Conservation (phyloP, 768 basidiomycete species). For the Tylopilus vinaceipallidus region DNA sequence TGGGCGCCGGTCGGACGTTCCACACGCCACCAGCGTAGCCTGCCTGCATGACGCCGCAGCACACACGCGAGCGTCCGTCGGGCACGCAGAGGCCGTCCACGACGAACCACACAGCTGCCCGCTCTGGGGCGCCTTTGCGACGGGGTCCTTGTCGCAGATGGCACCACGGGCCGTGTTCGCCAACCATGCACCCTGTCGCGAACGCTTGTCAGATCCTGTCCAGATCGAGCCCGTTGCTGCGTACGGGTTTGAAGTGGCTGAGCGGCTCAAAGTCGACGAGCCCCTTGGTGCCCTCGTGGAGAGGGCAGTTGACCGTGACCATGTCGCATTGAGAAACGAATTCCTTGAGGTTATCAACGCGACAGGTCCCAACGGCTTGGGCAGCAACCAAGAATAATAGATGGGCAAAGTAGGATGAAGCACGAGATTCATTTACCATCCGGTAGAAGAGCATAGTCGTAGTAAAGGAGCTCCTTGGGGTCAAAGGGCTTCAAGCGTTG, state of each 20-base stretch:
- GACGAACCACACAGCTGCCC: slow-evolving; percentile 64
- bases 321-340: slow-evolving; percentile 66
- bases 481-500: slow-evolving; percentile 81
- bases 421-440: slow-evolving; percentile 38
- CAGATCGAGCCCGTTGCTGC: too few species aligned
- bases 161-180: slow-evolving; percentile 94
- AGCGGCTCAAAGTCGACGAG: slow-evolving; percentile 81
- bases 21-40: slow-evolving; percentile 63
- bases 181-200: slow-evolving; percentile 88
- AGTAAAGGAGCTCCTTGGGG: slow-evolving; percentile 89
- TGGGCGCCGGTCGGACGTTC: slow-evolving; percentile 85
- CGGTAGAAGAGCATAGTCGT: slow-evolving; percentile 76
- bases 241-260: slow-evolving; percentile 88
- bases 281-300: slow-evolving; percentile 81
- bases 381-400: slow-evolving; percentile 44
- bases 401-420: not conserved
- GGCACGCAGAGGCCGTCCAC: not conserved
- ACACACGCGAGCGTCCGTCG: not conserved
- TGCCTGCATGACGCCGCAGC: not conserved
- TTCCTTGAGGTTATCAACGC: slow-evolving; percentile 75
- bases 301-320: slow-evolving; percentile 83
- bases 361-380: slow-evolving; percentile 65
- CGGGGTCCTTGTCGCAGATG: slow-evolving; percentile 81
- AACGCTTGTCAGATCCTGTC: too few species aligned
- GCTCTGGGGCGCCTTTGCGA: slow-evolving; percentile 69